Evolutionary conservation across 371 early-diverging fungal species (phyloP).

Genomic region (Mortierella sp.): DNA sequence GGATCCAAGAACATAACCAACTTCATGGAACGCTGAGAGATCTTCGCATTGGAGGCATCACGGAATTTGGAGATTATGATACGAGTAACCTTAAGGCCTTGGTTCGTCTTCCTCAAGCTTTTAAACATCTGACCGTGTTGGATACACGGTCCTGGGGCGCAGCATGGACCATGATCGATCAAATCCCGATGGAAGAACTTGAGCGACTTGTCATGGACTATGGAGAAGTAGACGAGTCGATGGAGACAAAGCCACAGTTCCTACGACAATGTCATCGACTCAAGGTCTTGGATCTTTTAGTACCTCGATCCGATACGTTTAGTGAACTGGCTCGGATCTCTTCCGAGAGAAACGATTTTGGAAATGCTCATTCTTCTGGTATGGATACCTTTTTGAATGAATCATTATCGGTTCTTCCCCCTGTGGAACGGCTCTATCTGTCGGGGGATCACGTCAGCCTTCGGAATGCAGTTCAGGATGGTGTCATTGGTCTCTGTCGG

Average conservation of each 20-base stretch:
- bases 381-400: not conserved
- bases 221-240: slow-evolving; percentile 21
- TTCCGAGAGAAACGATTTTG: not conserved
- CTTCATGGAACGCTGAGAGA: slow-evolving; percentile 37
- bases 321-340: slow-evolving; percentile 7
- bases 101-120: slow-evolving; percentile 26
- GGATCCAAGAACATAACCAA: slow-evolving; percentile 32
- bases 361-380: not conserved
- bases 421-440: slow-evolving; percentile 37
- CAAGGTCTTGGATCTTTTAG: slow-evolving; percentile 33
- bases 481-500: slow-evolving; percentile 20
- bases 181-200: slow-evolving; percentile 20
- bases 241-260: slow-evolving; percentile 5
- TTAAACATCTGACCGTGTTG: slow-evolving; percentile 13
- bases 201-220: slow-evolving; percentile 37
- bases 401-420: slow-evolving; percentile 12
- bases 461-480: slow-evolving; percentile 33
- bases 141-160: slow-evolving; percentile 36
- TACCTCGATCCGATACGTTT: slow-evolving; percentile 32
- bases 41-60: slow-evolving; percentile 29
- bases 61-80: slow-evolving; percentile 16
- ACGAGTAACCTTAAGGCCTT: slow-evolving; percentile 5
- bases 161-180: slow-evolving; percentile 35
- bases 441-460: slow-evolving; percentile 29
- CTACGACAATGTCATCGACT: slow-evolving; percentile 26